Evolutionary conservation across 495 filamentous ascomycete species (phyloP), one percentile per base, ranked within the genome.

Genomic region (Symbiotaphrina buchneri): DNA sequence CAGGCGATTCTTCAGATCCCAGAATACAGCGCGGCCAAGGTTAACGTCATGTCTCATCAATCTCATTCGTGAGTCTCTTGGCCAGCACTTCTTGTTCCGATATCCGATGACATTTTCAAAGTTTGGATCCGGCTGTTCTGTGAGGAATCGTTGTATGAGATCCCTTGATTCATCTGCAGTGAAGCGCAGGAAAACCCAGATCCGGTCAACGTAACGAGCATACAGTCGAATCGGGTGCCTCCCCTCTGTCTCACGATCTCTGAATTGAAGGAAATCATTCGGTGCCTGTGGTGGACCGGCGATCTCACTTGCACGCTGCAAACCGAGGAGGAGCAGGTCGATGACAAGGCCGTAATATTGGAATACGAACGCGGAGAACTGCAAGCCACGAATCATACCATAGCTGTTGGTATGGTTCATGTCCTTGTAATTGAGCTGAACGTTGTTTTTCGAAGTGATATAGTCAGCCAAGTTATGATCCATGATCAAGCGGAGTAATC

Each of bases 371-470:
- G 76, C 90, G 1, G 85, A 93, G 50, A 99, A 99, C 46, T 95
- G 90, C 23, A 95, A 61, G 38, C 90, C 90, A 35, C 90, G 80
- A 43, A 95, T 94, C 70, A 99, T 71, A 31, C 90, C 90, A 45
- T 95, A 99, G 49, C 79, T 90, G 51, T 99, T 99, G 33, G 85
- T 90, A 47, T 99, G 90, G 45, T 93, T 95, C 90, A 99, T 99
- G 44, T 99, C 90, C 58, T 99, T 99, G 55, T 99, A 99, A 40
- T 85, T 94, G 33, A 99, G 64, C 43, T 94, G 84, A 10, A 99
- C 90, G 46, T 99, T 99, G 56, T 99, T 99, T 66, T 99, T 99
- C 3, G 83, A 82, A 7, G 84, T 91, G 49, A 99, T 99, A 52
- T 99, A 99, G 49, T 99, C 90, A 4, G 90, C 90, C 46, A 99